A percentile compares a stretch with the other conserved stretches of the same genome.
These are phyloP conservation scores for Beauveria rudraprayagi DNA, from an alignment of 2,329 filamentous ascomycete species.

Conservation along the genomic window DNA sequence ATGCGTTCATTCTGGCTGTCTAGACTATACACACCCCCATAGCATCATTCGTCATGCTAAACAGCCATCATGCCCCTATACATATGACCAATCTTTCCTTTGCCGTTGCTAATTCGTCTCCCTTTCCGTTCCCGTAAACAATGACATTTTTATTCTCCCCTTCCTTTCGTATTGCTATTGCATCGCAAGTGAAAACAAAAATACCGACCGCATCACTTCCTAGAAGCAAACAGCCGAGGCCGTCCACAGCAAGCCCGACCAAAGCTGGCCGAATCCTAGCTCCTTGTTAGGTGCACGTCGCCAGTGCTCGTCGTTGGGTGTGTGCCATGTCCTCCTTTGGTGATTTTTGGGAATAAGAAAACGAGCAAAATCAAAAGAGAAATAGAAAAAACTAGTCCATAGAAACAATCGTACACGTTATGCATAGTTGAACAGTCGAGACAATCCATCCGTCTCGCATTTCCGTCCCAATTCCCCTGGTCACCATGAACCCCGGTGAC, in stretches of 20 bases:
- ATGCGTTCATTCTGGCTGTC: slow-evolving; percentile 13
- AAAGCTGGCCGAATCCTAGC: not conserved
- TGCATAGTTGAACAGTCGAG: slow-evolving; percentile 13
- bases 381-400: slow-evolving; percentile 13
- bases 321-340: slow-evolving; percentile 2
- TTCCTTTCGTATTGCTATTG: slow-evolving; percentile 8
- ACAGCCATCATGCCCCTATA: slow-evolving; percentile 12
- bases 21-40: slow-evolving; percentile 11
- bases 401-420: slow-evolving; percentile 15
- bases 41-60: slow-evolving; percentile 4
- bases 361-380: slow-evolving; percentile 11
- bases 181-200: slow-evolving; percentile 11
- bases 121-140: slow-evolving; percentile 9
- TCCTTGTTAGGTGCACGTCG: not conserved
- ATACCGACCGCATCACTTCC: slow-evolving; percentile 6
- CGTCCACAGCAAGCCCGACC: slow-evolving; percentile 3
- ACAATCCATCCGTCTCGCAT: slow-evolving; percentile 10
- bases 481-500: not conserved
- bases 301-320: not conserved
- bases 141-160: slow-evolving; percentile 9
- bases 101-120: slow-evolving; percentile 11
- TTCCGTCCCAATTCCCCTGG: slow-evolving; percentile 1
- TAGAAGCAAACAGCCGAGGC: slow-evolving; percentile 10
- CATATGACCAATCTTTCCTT: slow-evolving; percentile 10
- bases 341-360: slow-evolving; percentile 9